Evolutionary conservation across 1,284 basidiomycete species (phyloP), one percentile per base, ranked within the genome.

Genomic region (Dichomitus squalens): DNA sequence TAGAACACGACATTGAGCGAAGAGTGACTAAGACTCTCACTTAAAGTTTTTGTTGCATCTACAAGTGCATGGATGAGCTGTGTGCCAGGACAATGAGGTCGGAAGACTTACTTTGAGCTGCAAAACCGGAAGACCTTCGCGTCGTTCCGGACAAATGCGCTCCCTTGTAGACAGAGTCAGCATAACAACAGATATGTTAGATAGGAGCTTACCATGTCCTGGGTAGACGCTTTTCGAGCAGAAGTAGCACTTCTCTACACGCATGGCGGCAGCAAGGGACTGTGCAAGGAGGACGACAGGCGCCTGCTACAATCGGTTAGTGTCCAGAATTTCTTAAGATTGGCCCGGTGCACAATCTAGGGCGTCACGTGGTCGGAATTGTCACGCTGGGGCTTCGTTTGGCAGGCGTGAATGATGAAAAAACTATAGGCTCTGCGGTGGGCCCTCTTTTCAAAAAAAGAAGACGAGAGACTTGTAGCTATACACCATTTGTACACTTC

Each of bases 41-140:
- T 98, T 98, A 86, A 98, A 98, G 77, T 97, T 98, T 77, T 98
- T 98, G 75, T 96, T 93, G 73, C 95, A 95, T 81, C 92, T 95
- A 58, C 38, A 53, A 25, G 50, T 35, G 1, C 16, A 52, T 18
- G 31, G 34, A 7, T 65, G 18, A 69, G 60, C 53, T 52, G 8
- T 5, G 8, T 16, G 8, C 16, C 21, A 18, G 41, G 55, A 48
- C 25, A 46, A 25, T 7, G 9, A 14, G 35, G 25, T 49, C 55
- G 46, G 33, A 52, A 50, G 12, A 72, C 88, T 70, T 68, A 98
- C 91, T 98, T 98, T 71, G 94, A 95, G 14, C 93, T 92, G 75
- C 96, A 98, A 76, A 98, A 98, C 51, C 95, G 83, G 77, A 98
- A 98, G 61, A 93, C 88, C 79, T 98, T 98, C 55, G 94, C 86